These are phyloP conservation scores for Phytophthora pinifolia DNA, from an alignment of 352 stramenopile genomes.

Conservation along the genomic window DNA sequence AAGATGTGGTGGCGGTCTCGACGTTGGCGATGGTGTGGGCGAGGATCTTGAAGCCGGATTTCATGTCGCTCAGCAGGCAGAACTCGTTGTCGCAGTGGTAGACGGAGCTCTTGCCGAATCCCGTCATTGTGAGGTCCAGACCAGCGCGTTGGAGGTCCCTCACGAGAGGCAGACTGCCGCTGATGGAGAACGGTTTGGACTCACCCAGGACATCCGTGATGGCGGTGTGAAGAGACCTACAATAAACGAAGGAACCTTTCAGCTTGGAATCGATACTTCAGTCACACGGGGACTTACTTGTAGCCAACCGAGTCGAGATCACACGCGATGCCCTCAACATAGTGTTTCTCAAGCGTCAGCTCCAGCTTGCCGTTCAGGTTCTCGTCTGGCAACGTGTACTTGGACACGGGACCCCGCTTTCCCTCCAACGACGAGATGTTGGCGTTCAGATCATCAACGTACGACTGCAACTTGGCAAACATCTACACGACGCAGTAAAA, in stretches of 20 bases:
- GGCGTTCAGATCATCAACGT: slow-evolving; percentile 86
- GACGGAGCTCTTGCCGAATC: slow-evolving; percentile 72
- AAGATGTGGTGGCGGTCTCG: too few species aligned
- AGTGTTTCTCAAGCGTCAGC: slow-evolving; percentile 73
- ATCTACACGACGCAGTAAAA: slow-evolving; percentile 27
- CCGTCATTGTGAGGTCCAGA: slow-evolving; percentile 68
- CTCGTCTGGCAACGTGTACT: slow-evolving; percentile 86
- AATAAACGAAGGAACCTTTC: neutral
- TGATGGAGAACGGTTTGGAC: slow-evolving; percentile 89
- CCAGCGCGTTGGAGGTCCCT: slow-evolving; percentile 72
- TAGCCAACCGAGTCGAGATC: slow-evolving; percentile 88
- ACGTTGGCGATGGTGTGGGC: slow-evolving; percentile 75
- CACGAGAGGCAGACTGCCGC: slow-evolving; percentile 68
- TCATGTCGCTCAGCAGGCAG: slow-evolving; percentile 84
- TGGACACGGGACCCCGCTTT: slow-evolving; percentile 81
- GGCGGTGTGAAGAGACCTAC: slow-evolving; percentile 62
- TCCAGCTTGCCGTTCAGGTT: slow-evolving; percentile 81
- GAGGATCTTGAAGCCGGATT: slow-evolving; percentile 86
- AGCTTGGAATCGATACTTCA: neutral
- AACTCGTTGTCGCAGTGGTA: slow-evolving; percentile 94
- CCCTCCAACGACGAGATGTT: slow-evolving; percentile 74
- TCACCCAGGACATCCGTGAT: slow-evolving; percentile 73
- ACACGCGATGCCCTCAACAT: slow-evolving; percentile 90
- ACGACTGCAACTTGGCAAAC: slow-evolving; percentile 62
- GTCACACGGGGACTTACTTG: slow-evolving; percentile 27